Evolutionary conservation across 441 rosid genomes (phyloP), one percentile per base, ranked within the genome.

Genomic region (Eutrema salsugineum): DNA sequence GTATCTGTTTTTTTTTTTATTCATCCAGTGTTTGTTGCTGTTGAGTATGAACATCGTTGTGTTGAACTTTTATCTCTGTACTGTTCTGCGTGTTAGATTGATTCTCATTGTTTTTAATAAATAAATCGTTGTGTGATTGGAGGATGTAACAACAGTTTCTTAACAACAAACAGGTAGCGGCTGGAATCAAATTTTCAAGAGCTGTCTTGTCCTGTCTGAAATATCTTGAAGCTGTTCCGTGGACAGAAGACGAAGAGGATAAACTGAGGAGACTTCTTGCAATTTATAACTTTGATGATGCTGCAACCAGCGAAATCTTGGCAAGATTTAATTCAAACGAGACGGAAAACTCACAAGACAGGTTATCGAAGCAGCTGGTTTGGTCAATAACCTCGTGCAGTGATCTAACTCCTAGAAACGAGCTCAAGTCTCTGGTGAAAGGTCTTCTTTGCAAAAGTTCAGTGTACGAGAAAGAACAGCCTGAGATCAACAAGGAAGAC

Each of bases 171-270:
- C 77, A 91, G 94, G 93, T 89, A 36, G 85, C 93, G 14, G 87
- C 87, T 61, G 78, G 94, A 68, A 87, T 91, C 63, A 84, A 61
- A 78, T 89, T 93, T 70, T 76, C 69, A 15, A 83, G 77, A 81
- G 91, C 90, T 70, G 81, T 86, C 59, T 53, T 60, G 3, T 87
- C 91, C 51, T 89, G 96, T 83, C 78, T 93, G 68, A 86, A 88
- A 65, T 91, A 89, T 83, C 83, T 89, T 38, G 97, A 89, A 77
- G 94, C 84, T 77, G 91, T 91, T 85, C 97, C 94, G 6, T 93
- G 98, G 96, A 86, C 91, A 2, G 98, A 91, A 80, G 97, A 89
- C 33, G 97, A 91, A 83, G 97, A 91, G 82, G 93, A 93, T 69
- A 91, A 87, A 66, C 62, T 93, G 70, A 83, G 94, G 77, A 75